Evolutionary conservation across 768 basidiomycete genomes (phyloP).

Genomic region (Bullera alba): DNA sequence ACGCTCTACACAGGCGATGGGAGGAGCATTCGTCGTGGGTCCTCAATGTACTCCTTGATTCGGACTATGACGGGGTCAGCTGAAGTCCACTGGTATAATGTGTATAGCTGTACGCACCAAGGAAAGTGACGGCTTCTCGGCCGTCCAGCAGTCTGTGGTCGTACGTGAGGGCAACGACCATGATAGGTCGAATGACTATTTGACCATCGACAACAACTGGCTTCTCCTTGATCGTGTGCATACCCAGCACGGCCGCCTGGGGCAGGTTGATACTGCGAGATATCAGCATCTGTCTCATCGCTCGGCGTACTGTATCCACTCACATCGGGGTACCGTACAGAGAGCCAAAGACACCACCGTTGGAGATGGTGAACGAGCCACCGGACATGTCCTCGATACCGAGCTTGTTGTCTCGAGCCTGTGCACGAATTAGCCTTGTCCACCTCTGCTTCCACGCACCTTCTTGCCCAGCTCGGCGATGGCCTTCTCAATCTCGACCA

Average conservation of each 20-base stretch:
- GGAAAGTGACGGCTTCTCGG: slow-evolving; percentile 92
- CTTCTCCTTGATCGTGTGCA: slow-evolving; percentile 90
- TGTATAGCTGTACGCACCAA: slow-evolving; percentile 57
- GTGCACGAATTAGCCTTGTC: background rate
- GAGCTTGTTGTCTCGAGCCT: slow-evolving; percentile 84
- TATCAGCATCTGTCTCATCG: slow-evolving; percentile 4
- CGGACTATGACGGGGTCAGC: slow-evolving; percentile 55
- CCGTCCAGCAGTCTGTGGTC: slow-evolving; percentile 95
- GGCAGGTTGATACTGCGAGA: slow-evolving; percentile 70
- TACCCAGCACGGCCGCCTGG: slow-evolving; percentile 89
- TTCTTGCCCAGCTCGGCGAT: slow-evolving; percentile 87
- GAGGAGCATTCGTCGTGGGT: slow-evolving; percentile 74
- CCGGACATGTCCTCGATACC: slow-evolving; percentile 98
- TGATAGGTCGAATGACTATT: slow-evolving; percentile 93
- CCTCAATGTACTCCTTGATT: slow-evolving; percentile 89
- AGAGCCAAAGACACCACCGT: slow-evolving; percentile 97
- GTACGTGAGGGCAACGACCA: slow-evolving; percentile 75
- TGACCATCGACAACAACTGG: slow-evolving; percentile 87
- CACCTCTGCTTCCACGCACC: slow-evolving; percentile 24
- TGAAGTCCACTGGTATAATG: background rate
- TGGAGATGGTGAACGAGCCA: slow-evolving; percentile 98
- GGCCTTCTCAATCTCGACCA: slow-evolving; percentile 87
- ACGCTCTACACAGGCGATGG: slow-evolving; percentile 28
- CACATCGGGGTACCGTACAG: slow-evolving; percentile 92
- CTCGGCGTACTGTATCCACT: slow-evolving; percentile 7